Conservation (phyloP, 2,329 filamentous ascomycete genomes). For the Alternaria consortialis region DNA sequence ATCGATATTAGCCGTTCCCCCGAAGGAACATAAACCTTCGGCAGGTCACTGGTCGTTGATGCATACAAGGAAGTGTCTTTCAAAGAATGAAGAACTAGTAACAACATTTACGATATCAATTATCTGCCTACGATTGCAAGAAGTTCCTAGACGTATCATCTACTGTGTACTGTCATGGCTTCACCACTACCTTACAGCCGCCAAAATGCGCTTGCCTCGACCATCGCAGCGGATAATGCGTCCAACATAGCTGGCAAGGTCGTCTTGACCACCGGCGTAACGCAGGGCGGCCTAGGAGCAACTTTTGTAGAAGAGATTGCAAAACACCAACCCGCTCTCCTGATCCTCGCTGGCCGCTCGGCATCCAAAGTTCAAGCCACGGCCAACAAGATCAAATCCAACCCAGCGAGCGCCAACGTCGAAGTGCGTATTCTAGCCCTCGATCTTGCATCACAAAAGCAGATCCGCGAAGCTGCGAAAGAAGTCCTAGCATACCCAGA, state of each 20-base stretch:
- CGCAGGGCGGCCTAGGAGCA: constrained; percentile 41
- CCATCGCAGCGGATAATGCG: constrained; percentile 54
- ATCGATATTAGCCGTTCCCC: not conserved
- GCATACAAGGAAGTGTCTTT: not conserved
- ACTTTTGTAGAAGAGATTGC: constrained; percentile 40
- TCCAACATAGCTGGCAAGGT: constrained; percentile 56
- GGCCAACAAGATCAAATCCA: constrained; percentile 46
- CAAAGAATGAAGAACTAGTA: not conserved
- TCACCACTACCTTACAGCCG: constrained; percentile 33
- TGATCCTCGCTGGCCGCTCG: constrained; percentile 55
- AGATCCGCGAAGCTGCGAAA: constrained; percentile 48
- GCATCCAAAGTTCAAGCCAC: constrained; percentile 53
- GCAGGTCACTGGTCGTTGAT: not conserved
- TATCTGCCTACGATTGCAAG: not conserved
- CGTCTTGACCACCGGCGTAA: constrained; percentile 51
- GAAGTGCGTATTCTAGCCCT: constrained; percentile 42
- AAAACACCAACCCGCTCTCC: constrained; percentile 35
- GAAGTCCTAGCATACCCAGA: constrained; percentile 40
- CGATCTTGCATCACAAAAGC: constrained; percentile 50
- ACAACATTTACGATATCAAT: not conserved
- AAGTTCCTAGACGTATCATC: not conserved
- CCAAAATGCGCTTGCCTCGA: constrained; percentile 33
- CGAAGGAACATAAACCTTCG: not conserved
- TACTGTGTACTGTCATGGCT: constrained; percentile 6
- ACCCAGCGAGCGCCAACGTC: constrained; percentile 44